A percentile compares a stretch with the other conserved stretches of the same genome.
Conservation (phyloP, 192 early-diverging fungal species). For the Spizellomyces punctatus region DNA sequence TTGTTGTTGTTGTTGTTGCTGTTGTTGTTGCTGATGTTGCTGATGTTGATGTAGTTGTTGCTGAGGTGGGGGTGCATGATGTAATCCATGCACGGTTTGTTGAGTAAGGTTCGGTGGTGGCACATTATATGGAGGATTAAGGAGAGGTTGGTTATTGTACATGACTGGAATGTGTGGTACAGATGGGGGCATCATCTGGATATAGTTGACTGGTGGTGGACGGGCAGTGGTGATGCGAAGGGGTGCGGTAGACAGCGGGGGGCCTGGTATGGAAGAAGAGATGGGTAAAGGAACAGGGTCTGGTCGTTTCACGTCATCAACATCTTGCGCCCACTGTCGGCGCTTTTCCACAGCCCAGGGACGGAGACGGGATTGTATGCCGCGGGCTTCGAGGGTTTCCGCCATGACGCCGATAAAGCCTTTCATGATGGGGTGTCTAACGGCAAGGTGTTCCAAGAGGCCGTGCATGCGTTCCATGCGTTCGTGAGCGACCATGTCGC, state of each 20-base stretch:
- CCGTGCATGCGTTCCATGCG: slow-evolving; percentile 23
- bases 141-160: neutral
- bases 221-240: neutral
- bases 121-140: no score
- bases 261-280: neutral
- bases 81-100: neutral
- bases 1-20: neutral
- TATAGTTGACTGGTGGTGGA: neutral
- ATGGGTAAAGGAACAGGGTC: no score
- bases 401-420: slow-evolving; percentile 14
- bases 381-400: slow-evolving; percentile 15
- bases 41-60: slow-evolving; percentile 8
- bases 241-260: neutral
- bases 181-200: neutral
- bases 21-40: neutral
- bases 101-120: neutral
- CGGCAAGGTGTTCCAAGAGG: slow-evolving; percentile 15
- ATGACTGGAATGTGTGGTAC: neutral
- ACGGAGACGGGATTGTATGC: slow-evolving; percentile 12
- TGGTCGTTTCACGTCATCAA: neutral
- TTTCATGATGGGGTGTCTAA: neutral
- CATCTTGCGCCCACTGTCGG: neutral
- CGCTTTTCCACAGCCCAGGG: neutral
- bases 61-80: slow-evolving; percentile 3
- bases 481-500: slow-evolving; percentile 6